Evolutionary conservation across 352 stramenopile species (phyloP).

Genomic region (Phytophthora podocarpi): DNA sequence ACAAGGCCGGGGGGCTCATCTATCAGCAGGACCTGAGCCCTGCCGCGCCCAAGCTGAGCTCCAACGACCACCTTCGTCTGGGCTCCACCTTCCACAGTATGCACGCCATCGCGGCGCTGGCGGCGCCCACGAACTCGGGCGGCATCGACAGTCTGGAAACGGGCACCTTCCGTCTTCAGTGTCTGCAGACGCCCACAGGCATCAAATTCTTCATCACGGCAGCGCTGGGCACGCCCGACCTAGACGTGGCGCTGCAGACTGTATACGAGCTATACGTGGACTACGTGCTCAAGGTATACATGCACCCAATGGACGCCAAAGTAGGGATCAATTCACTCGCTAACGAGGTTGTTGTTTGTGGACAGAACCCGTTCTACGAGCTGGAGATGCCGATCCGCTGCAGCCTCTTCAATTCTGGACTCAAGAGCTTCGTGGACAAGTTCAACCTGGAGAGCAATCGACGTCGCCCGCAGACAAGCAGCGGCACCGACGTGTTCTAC

Average conservation of each 20-base stretch:
- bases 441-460: constrained; percentile 74
- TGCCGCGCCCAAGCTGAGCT: constrained; percentile 83
- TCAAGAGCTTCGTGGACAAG: constrained; percentile 90
- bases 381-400: constrained; percentile 96
- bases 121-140: constrained; percentile 79
- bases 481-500: constrained; percentile 38
- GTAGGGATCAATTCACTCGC: background rate
- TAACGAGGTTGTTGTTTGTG: background rate
- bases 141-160: constrained; percentile 93
- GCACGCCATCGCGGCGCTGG: constrained; percentile 91
- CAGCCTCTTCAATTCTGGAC: constrained; percentile 89
- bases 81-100: constrained; percentile 96
- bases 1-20: constrained; percentile 93
- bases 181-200: constrained; percentile 92
- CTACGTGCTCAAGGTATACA: constrained; percentile 93
- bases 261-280: constrained; percentile 96
- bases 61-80: constrained; percentile 93
- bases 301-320: background rate
- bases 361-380: constrained; percentile 94
- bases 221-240: constrained; percentile 77
- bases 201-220: constrained; percentile 96
- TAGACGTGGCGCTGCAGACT: constrained; percentile 84
- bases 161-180: constrained; percentile 91
- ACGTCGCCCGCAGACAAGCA: constrained; percentile 56
- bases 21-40: constrained; percentile 93